A percentile compares a stretch with the other conserved stretches of the same genome.
Evolutionary conservation across 192 early-diverging fungal genomes (phyloP).

Genomic region (Piromyces sp.): DNA sequence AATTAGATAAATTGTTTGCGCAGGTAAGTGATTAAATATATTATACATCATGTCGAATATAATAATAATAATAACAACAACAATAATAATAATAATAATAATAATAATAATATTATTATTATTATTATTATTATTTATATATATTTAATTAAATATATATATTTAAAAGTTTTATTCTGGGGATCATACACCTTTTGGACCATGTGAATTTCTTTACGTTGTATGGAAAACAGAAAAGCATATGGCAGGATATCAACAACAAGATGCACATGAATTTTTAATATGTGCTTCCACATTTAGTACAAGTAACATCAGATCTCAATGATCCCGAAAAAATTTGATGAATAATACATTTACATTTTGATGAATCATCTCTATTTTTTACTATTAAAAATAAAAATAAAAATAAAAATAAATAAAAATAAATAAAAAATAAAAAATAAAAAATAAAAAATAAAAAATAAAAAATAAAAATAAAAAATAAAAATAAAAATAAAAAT

Average conservation of each 20-base stretch:
- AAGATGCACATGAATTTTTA: constrained; percentile 96
- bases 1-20: constrained; percentile 65
- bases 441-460: too few relatives aligned
- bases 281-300: constrained; percentile 63
- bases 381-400: constrained; percentile 1
- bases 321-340: constrained; percentile 74
- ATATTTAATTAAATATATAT: neutral
- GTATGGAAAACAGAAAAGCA: constrained; percentile 80
- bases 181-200: constrained; percentile 56
- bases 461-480: neutral
- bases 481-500: neutral
- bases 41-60: too few relatives aligned
- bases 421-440: constrained; percentile 4
- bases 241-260: constrained; percentile 81
- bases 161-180: constrained; percentile 41
- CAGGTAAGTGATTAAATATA: constrained; percentile 25
- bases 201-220: constrained; percentile 60
- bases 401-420: too few relatives aligned
- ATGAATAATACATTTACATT: constrained; percentile 77
- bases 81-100: neutral
- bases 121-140: neutral
- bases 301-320: constrained; percentile 80
- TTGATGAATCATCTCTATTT: neutral
- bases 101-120: neutral
- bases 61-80: neutral